Base-by-base conservation (phyloP, 2,329 filamentous ascomycete species). In the Lasiodiplodia theobromae region DNA sequence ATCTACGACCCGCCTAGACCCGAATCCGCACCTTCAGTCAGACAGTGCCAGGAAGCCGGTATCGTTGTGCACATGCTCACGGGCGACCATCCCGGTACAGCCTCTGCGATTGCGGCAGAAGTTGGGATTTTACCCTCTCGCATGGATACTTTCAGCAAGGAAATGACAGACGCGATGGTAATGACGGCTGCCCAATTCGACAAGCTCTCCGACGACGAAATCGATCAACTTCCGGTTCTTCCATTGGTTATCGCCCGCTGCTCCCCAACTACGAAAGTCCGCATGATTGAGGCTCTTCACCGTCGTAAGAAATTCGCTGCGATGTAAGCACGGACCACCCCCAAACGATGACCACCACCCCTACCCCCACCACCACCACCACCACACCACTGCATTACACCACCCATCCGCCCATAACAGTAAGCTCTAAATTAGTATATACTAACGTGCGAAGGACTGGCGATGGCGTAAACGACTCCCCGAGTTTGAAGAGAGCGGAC, bases 1-100 rank as follows among this genome's bases (percentile, higher is more conserved):
- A 89, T 97, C 68, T 95, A 96, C 76, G 93, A 97, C 72, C 93
- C 93, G 2, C 93, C 93, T 38, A 91, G 93, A 2, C 88, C 88
- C 2, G 93, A 96, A 79, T 93, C 93, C 0, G 91, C 90, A 21
- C 85, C 73, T 10, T 79, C 82, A 7, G 82, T 84, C 54, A 75
- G 75, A 38, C 76, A 81, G 65, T 83, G 82, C 54, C 81, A 82
- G 68, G 76, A 77, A 52, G 81, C 82, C 52, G 82, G 82, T 28
- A 83, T 84, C 16, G 77, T 78, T 7, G 82, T 84, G 1, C 82
- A 84, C 70, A 84, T 84, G 82, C 75, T 84, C 28, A 84, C 82
- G 34, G 82, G 82, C 49, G 82, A 84, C 63, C 81, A 83, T 67
- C 78, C 81, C 3, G 81, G 79, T 58, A 83, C 82, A 6, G 82